Base-by-base conservation (phyloP, 306 rosid species). In the Rosa multiflora region DNA sequence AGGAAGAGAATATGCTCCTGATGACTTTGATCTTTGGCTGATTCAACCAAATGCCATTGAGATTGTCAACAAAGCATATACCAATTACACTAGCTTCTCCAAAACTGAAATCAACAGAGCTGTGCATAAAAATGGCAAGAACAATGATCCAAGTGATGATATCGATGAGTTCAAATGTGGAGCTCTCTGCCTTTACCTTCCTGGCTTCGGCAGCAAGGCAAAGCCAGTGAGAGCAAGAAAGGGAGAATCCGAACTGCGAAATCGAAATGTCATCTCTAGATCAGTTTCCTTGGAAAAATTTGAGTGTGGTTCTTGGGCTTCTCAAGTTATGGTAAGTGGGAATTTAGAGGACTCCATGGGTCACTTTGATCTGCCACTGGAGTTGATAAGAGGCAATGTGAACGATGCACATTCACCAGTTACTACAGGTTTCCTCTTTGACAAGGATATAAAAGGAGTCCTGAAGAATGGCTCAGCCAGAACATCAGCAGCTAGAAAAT, bases 261-360 rank as follows among this genome's bases (percentile, higher is more conserved):
- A 56, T 70, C 58, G 77, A 47, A 71, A 67, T 59, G 84, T 66
- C 67, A 86, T 91, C 29, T 90, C 97, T 0, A 84, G 97, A 48
- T 88, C 91, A 18, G 94, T 91, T 49, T 95, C 98, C 4, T 18
- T 95, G 82, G 98, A 95, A 77, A 91, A 88, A 43, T 95, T 95
- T 76, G 99, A 95, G 73, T 95, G 99, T 32, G 99, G 97, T 2
- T 95, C 98, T 0, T 95, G 99, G 99, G 93, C 99, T 73, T 88
- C 97, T 32, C 86, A 93, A 7, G 90, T 88, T 58, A 14, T 84
- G 58, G 61, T 74, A 20, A 78, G 72, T 74, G 86, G 89, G 47
- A 46, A 18, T 20, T 93, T 83, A 66, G 92, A 88, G 2, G 90
- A 89, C 20, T 80, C 91, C 9, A 56, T 15, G 14, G 82, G 78